These are phyloP conservation scores for Populus euphratica DNA, from an alignment of 345 rosid species.

Conservation along the genomic window DNA sequence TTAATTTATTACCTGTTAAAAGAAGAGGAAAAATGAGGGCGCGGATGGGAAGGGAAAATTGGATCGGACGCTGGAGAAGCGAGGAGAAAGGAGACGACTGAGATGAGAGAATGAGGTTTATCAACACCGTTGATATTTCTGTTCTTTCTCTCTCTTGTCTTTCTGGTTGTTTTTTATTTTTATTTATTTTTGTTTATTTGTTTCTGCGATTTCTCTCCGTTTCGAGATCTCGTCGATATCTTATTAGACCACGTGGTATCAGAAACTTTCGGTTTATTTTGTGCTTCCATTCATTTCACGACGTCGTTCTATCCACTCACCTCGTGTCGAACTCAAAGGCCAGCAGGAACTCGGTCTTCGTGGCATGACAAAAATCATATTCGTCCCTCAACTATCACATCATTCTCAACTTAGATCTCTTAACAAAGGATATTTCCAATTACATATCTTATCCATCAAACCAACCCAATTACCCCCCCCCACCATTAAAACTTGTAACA, in stretches of 20 bases:
- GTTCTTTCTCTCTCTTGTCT: not conserved
- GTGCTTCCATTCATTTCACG: not conserved
- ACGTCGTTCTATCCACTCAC: not conserved
- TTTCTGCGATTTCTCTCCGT: not conserved
- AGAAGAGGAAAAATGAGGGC: conserved; percentile 42
- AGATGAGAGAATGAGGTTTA: conserved; percentile 48
- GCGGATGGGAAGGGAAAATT: conserved; percentile 46
- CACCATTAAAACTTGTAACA: too few species aligned
- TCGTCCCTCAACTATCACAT: too few species aligned
- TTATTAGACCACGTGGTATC: conserved; percentile 13
- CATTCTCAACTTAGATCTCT: too few species aligned
- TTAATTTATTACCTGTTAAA: conserved; percentile 7
- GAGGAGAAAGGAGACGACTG: conserved; percentile 52
- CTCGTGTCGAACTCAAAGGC: too few species aligned
- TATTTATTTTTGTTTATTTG: not conserved
- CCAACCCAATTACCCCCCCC: too few species aligned
- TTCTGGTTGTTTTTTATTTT: conserved; percentile 2
- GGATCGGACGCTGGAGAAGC: conserved; percentile 97
- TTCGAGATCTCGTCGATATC: not conserved
- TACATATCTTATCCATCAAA: too few species aligned
- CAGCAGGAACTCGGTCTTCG: too few species aligned
- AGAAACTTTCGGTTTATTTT: not conserved
- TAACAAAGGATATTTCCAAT: too few species aligned
- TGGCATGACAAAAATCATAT: too few species aligned
- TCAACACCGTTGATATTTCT: conserved; percentile 67